These are phyloP conservation scores for Tuber melanosporum DNA, from an alignment of 495 filamentous ascomycete species.

Conservation along the genomic window DNA sequence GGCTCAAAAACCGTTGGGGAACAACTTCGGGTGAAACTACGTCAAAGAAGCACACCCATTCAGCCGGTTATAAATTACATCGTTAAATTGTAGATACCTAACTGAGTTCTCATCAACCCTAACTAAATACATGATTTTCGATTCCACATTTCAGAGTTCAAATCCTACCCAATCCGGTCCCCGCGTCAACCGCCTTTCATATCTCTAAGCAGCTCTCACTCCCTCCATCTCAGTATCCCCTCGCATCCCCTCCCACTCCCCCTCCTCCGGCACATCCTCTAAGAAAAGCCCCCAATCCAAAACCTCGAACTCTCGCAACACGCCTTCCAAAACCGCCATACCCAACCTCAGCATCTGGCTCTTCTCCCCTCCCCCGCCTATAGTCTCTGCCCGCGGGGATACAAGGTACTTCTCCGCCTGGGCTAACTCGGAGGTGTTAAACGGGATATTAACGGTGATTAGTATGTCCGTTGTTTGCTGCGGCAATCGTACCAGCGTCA, in stretches of 20 bases:
- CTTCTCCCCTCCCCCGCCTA: conserved; percentile 51
- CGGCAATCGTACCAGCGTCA: conserved; percentile 66
- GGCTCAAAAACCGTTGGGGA: too few species aligned
- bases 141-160: neutral
- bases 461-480: conserved; percentile 76
- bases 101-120: neutral
- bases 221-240: neutral
- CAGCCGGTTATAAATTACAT: neutral
- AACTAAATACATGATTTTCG: neutral
- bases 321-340: conserved; percentile 52
- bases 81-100: neutral
- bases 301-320: conserved; percentile 67
- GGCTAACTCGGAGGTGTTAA: conserved; percentile 58
- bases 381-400: conserved; percentile 39
- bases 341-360: conserved; percentile 57
- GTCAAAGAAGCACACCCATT: neutral
- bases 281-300: conserved; percentile 75
- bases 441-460: conserved; percentile 82
- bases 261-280: conserved; percentile 43
- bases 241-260: neutral
- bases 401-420: conserved; percentile 55
- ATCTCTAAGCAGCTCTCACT: neutral
- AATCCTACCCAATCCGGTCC: neutral
- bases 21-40: too few species aligned
- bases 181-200: neutral